Evolutionary conservation across 305 asterid species (phyloP).

Genomic region (Petunia hybrid): DNA sequence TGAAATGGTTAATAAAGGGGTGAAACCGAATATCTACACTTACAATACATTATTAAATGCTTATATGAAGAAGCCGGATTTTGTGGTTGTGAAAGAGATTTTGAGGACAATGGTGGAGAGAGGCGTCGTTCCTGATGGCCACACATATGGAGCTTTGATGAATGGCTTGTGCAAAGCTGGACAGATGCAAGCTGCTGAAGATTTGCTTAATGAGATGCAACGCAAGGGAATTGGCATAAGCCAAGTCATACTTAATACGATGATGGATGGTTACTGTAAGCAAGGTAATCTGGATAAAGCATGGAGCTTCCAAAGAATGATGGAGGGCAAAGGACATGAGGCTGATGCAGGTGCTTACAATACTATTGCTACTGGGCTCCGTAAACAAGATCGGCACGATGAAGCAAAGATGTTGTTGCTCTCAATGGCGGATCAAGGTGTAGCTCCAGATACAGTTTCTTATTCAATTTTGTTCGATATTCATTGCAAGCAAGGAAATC

Average conservation of each 20-base stretch:
- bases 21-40: slow-evolving; percentile 56
- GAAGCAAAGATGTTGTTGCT: slow-evolving; percentile 63
- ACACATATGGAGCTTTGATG: slow-evolving; percentile 68
- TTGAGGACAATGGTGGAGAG: slow-evolving; percentile 60
- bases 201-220: slow-evolving; percentile 72
- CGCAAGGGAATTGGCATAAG: slow-evolving; percentile 62
- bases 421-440: slow-evolving; percentile 62
- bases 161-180: slow-evolving; percentile 70
- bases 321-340: slow-evolving; percentile 73
- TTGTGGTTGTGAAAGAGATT: slow-evolving; percentile 40
- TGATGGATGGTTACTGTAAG: slow-evolving; percentile 33
- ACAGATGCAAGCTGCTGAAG: slow-evolving; percentile 60
- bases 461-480: slow-evolving; percentile 66
- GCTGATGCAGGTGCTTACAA: slow-evolving; percentile 61
- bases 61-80: no score
- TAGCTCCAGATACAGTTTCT: slow-evolving; percentile 55
- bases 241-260: slow-evolving; percentile 62
- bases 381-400: slow-evolving; percentile 54
- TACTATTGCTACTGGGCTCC: slow-evolving; percentile 61
- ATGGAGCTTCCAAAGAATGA: slow-evolving; percentile 50
- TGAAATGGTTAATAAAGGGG: background rate
- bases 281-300: slow-evolving; percentile 73
- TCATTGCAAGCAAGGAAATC: slow-evolving; percentile 69
- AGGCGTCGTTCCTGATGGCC: slow-evolving; percentile 62
- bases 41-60: slow-evolving; percentile 55